Conservation (phyloP, 441 rosid genomes). For the Pelargonium cotyledonis region DNA sequence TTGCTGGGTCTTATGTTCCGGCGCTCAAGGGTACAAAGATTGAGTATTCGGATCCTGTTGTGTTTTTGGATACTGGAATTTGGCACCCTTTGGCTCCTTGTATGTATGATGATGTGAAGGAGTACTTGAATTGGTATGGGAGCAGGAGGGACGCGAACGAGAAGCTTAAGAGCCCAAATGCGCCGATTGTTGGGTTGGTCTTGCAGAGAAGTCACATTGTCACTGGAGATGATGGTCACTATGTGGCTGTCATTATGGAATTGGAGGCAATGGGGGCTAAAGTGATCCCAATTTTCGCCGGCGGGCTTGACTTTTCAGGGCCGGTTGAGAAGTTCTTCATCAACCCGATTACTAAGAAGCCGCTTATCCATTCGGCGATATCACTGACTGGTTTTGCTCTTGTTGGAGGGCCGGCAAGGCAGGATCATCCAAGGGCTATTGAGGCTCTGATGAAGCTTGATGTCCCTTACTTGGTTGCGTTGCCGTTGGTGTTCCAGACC, state of each 20-base stretch:
- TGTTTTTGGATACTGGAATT: conserved; percentile 84
- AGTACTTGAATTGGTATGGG: conserved; percentile 88
- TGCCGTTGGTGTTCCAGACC: conserved; percentile 96
- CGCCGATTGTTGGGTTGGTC: conserved; percentile 73
- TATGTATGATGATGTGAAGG: conserved; percentile 95
- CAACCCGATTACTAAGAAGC: conserved; percentile 55
- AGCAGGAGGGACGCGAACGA: conserved; percentile 75
- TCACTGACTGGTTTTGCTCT: conserved; percentile 96
- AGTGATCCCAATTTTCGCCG: conserved; percentile 88
- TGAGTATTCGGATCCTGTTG: conserved; percentile 85
- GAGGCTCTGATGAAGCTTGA: conserved; percentile 87
- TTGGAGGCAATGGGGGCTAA: conserved; percentile 95
- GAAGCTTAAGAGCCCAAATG: conserved; percentile 56
- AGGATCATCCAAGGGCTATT: conserved; percentile 94
- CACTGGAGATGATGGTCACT: conserved; percentile 93
- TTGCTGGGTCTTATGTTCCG: conserved; percentile 87
- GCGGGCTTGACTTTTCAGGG: conserved; percentile 93
- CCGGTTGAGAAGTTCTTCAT: conserved; percentile 80
- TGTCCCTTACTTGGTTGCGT: conserved; percentile 87
- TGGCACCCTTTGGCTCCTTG: conserved; percentile 98
- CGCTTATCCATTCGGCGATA: conserved; percentile 67
- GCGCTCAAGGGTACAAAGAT: conserved; percentile 70
- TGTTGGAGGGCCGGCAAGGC: conserved; percentile 99
- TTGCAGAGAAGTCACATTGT: conserved; percentile 98
- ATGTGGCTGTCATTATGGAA: conserved; percentile 98